These are phyloP conservation scores for Kondoa malvinella DNA, from an alignment of 768 basidiomycete species.

Conservation along the genomic window DNA sequence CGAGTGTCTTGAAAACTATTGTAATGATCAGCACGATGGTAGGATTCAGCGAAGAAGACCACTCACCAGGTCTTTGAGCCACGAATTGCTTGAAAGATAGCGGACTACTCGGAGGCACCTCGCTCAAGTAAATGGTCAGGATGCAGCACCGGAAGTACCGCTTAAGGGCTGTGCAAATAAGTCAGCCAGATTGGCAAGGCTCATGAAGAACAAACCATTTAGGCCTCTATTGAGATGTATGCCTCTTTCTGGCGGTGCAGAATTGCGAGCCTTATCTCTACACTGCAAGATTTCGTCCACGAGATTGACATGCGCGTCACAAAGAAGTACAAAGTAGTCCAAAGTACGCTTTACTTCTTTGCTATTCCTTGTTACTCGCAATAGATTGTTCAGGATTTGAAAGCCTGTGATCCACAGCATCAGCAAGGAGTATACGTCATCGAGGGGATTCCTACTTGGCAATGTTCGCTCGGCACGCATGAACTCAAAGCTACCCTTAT, in stretches of 20 bases:
- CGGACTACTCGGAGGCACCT: neutral
- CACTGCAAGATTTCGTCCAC: constrained; percentile 31
- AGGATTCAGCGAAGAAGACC: too few relatives aligned
- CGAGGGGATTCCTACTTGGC: constrained; percentile 14
- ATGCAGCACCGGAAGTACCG: neutral
- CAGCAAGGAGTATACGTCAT: neutral
- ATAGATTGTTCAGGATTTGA: constrained; percentile 64
- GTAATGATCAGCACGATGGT: neutral
- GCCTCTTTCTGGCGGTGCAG: neutral
- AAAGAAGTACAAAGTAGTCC: constrained; percentile 36
- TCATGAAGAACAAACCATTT: neutral
- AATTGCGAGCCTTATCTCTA: neutral
- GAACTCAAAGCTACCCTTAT: neutral
- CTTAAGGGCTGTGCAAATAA: neutral
- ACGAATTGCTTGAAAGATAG: constrained; percentile 61
- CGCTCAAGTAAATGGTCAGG: neutral
- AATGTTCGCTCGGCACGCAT: neutral
- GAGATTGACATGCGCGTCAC: neutral
- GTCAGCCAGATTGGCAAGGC: neutral
- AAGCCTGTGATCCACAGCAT: constrained; percentile 36
- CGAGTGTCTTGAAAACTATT: constrained; percentile 79
- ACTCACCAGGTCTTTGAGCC: constrained; percentile 61
- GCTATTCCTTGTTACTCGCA: constrained; percentile 59
- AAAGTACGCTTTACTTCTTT: constrained; percentile 68
- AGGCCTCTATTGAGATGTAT: neutral